Evolutionary conservation across 768 basidiomycete genomes (phyloP).

Genomic region (Favolaschia claudopus): DNA sequence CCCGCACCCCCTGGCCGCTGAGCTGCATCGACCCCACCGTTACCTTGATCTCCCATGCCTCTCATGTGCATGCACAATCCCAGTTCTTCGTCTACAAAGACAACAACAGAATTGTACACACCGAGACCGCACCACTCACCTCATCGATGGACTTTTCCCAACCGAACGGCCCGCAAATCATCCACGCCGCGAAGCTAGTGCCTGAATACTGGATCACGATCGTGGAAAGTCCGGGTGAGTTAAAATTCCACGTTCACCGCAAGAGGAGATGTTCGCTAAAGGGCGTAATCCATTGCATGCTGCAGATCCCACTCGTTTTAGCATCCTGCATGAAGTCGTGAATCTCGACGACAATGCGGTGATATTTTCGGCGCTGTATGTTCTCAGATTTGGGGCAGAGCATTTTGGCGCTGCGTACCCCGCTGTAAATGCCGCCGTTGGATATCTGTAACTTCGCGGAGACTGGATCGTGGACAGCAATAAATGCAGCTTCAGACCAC

Average conservation of each 20-base stretch:
- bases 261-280: not conserved
- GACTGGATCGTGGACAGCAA: no score
- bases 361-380: slow-evolving; percentile 8
- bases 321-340: slow-evolving; percentile 2
- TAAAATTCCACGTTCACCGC: not conserved
- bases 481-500: no score
- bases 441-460: no score
- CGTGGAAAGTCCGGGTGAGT: not conserved
- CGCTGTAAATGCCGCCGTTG: no score
- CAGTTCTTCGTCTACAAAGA: not conserved
- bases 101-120: not conserved
- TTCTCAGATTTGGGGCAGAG: no score
- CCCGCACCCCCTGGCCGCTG: not conserved
- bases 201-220: slow-evolving; percentile 3
- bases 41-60: not conserved
- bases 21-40: not conserved
- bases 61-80: not conserved
- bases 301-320: slow-evolving; percentile 1
- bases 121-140: not conserved
- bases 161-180: not conserved
- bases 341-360: not conserved
- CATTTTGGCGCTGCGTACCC: no score
- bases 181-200: not conserved
- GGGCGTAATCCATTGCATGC: no score
- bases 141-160: not conserved